Base-by-base conservation (phyloP, 768 basidiomycete genomes). In the Tricholoma flavovirens region DNA sequence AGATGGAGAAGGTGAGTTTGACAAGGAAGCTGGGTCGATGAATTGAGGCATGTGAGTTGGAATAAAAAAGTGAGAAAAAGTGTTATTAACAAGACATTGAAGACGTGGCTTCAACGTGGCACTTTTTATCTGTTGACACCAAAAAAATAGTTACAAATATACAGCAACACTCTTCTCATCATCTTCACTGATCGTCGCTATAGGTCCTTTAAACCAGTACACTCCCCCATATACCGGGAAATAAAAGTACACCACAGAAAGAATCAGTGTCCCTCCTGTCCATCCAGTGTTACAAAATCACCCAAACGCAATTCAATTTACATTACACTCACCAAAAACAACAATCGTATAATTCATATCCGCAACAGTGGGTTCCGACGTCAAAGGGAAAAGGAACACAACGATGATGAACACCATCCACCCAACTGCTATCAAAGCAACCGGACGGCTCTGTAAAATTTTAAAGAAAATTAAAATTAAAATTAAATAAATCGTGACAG, bases 341-440 rank as follows among this genome's bases (percentile, higher is more conserved):
- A 87, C 82, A 33, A 85, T 73, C 0, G 83, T 79, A 62, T 90
- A 90, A 68, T 90, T 90, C 87, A 91, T 88, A 48, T 70, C 69
- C 3, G 56, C 53, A 5, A 73, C 61, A 26, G 63, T 67, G 0
- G 85, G 74, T 10, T 69, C 63, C 4, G 81, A 80, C 29, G 74
- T 76, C 11, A 77, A 66, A 8, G 85, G 88, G 75, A 88, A 90
- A 56, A 83, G 70, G 66, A 86, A 82, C 0, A 87, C 77, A 49
- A 85, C 59, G 49, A 72, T 66, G 77, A 86, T 82, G 65, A 89
- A 82, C 5, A 64, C 24, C 89, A 90, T 90, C 71, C 81, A 90
- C 0, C 69, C 56, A 3, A 87, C 77, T 2, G 87, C 75, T 6
- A 80, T 73, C 12, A 77, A 51, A 0, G 79, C 81, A 19, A 86